A percentile compares a stretch with the other conserved stretches of the same genome.
Evolutionary conservation across 1,139 yeast species (phyloP).

Genomic region (Pichia sp.): DNA sequence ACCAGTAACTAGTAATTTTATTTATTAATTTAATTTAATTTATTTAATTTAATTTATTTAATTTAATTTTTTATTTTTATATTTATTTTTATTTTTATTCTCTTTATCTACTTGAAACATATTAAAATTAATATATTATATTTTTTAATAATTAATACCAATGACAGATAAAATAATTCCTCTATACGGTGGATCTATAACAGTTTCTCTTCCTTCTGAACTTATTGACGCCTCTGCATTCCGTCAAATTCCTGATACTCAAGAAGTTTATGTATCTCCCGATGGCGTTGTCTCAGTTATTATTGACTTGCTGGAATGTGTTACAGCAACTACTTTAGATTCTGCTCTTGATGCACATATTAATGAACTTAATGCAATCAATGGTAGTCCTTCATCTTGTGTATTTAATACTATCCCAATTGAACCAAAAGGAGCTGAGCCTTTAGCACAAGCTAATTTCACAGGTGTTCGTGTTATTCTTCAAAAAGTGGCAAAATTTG

Average conservation of each 20-base stretch:
- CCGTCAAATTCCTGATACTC: conserved; percentile 82
- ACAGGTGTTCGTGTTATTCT: conserved; percentile 1
- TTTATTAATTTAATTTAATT: too few relatives aligned
- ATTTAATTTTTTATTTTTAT: too few relatives aligned
- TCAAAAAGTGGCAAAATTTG: conserved; percentile 4
- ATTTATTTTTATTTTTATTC: too few relatives aligned
- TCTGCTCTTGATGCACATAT: conserved; percentile 38
- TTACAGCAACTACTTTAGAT: conserved; percentile 34
- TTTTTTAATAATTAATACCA: too few relatives aligned
- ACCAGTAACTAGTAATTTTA: too few relatives aligned
- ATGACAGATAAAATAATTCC: background rate
- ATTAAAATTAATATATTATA: too few relatives aligned
- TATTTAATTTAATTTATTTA: too few relatives aligned
- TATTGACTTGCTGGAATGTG: conserved; percentile 63
- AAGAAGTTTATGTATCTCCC: conserved; percentile 65
- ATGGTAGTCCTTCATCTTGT: too few relatives aligned
- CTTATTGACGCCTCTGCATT: conserved; percentile 66
- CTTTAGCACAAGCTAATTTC: background rate
- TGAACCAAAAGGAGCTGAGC: background rate
- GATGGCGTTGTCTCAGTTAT: conserved; percentile 48
- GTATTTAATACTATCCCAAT: too few relatives aligned
- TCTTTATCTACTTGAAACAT: too few relatives aligned
- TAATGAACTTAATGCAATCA: conserved; percentile 32
- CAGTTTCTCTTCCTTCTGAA: conserved; percentile 46
- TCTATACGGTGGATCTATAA: conserved; percentile 77